Evolutionary conservation across 257 asterid species (phyloP).

Genomic region (Scutellaria barbata): DNA sequence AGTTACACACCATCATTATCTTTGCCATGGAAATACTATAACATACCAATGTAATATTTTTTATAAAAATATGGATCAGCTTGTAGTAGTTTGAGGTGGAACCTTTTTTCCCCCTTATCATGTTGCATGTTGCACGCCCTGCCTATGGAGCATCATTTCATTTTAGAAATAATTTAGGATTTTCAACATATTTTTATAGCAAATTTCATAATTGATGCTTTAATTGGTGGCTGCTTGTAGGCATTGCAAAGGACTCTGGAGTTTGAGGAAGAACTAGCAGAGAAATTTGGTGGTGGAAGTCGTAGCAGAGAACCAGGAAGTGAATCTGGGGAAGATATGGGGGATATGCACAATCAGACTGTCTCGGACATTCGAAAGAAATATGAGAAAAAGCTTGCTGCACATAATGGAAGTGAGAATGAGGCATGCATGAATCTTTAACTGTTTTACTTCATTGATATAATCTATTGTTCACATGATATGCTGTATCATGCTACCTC

Average conservation of each 20-base stretch:
- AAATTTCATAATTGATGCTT: slow-evolving; percentile 28
- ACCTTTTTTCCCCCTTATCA: not conserved
- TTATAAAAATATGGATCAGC: slow-evolving; percentile 23
- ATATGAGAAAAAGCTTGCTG: slow-evolving; percentile 94
- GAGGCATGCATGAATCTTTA: slow-evolving; percentile 56
- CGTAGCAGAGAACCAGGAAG: slow-evolving; percentile 62
- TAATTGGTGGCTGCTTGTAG: slow-evolving; percentile 47
- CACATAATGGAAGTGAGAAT: slow-evolving; percentile 70
- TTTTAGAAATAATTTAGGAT: slow-evolving; percentile 17
- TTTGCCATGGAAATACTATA: slow-evolving; percentile 6
- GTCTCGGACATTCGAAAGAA: slow-evolving; percentile 92
- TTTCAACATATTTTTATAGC: slow-evolving; percentile 20
- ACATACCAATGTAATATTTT: not conserved
- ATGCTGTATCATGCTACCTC: slow-evolving; percentile 21
- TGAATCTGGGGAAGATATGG: slow-evolving; percentile 71
- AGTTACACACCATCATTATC: slow-evolving; percentile 5
- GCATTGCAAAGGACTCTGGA: slow-evolving; percentile 96
- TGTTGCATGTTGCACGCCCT: slow-evolving; percentile 15
- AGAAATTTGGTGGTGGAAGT: slow-evolving; percentile 93
- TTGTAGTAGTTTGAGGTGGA: slow-evolving; percentile 30
- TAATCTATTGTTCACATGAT: slow-evolving; percentile 30
- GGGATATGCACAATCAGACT: slow-evolving; percentile 58
- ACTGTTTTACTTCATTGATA: slow-evolving; percentile 32
- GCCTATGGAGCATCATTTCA: slow-evolving; percentile 15
- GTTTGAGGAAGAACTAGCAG: slow-evolving; percentile 98